A percentile compares a stretch with the other conserved stretches of the same genome.
These are phyloP conservation scores for Lizonia empirigonia DNA, from an alignment of 2,329 filamentous ascomycete genomes.

Conservation along the genomic window DNA sequence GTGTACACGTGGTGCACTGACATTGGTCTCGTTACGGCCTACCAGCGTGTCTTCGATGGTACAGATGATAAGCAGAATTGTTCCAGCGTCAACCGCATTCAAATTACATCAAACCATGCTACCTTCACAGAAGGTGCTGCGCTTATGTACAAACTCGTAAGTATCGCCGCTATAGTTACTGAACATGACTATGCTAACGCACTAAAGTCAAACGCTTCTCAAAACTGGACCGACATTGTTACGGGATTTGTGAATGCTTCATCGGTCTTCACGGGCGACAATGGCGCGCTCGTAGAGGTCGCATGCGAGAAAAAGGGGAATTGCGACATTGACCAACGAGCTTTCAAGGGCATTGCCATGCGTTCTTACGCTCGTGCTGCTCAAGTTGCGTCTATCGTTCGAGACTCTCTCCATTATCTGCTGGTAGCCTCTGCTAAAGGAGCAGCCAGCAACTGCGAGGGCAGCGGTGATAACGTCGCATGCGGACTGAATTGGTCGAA, in stretches of 20 bases:
- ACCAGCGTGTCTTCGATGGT: conserved; percentile 59
- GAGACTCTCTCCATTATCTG: conserved; percentile 21
- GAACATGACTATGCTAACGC: background rate
- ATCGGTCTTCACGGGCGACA: conserved; percentile 49
- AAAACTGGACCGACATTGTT: conserved; percentile 31
- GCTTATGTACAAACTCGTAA: conserved; percentile 56
- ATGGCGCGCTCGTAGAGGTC: conserved; percentile 68
- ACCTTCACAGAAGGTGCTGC: conserved; percentile 58
- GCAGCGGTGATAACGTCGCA: conserved; percentile 6
- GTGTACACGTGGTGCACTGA: conserved; percentile 61
- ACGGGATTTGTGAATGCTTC: conserved; percentile 39
- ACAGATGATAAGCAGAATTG: conserved; percentile 53
- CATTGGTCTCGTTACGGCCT: conserved; percentile 55
- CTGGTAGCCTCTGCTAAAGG: conserved; percentile 30
- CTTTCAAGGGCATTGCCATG: conserved; percentile 61
- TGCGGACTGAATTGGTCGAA: conserved; percentile 24
- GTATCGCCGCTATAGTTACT: conserved; percentile 13
- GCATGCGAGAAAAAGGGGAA: conserved; percentile 64
- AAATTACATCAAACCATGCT: conserved; percentile 59
- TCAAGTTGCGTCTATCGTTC: conserved; percentile 23
- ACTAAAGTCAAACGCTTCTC: conserved; percentile 27
- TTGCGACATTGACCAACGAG: conserved; percentile 69
- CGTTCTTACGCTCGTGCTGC: conserved; percentile 34
- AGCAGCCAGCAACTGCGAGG: conserved; percentile 25
- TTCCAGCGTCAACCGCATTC: conserved; percentile 52